Base-by-base conservation (phyloP, 108 stramenopile genomes). In the Asterionellopsis glacialis region DNA sequence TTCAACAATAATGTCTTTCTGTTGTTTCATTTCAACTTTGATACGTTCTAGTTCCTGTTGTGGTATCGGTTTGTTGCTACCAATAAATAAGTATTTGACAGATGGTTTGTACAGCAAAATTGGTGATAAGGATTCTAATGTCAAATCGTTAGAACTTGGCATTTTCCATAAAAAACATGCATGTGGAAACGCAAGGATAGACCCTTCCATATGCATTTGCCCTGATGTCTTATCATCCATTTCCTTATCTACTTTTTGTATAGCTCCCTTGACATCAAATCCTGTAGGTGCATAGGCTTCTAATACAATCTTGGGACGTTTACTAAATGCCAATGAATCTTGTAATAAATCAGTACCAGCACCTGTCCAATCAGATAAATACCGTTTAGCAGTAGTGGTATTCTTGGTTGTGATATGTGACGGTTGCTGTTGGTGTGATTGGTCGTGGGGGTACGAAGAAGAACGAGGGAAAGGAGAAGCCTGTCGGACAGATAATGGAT, bases 1-100 rank as follows among this genome's bases (percentile, higher is more conserved):
- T 54, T 88, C 87, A 7, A 85, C 82, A 26, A 83, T 72, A 49
- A 88, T 75, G 41, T 50, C 59, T 49, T 55, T 56, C 33, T 56
- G 63, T 47, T 26, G 23, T 21, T 26, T 14, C 47, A 84, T 40
- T 44, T 77, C 74, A 33, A 41, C 38, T 53, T 70, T 71, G 40
- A 91, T 85, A 44, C 55, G 69, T 28, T 81, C 52, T 40, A 88
- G 44, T 33, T 80, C 58, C 12, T 60, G 21, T n/a, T 63, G 81
- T 4, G 69, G 71, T 39, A 92, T 72, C 1, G 76, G 65, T 14
- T 11, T 1, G 16, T 69, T 60, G 49, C 75, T 72, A 22, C 90
- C 90, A 51, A 92, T 69, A 51, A 92, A 87, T 11, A 92, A 59
- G 51, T 82, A 87, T 60, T 92, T 83, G 23, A 88, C 51, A 40